A percentile compares a stretch with the other conserved stretches of the same genome.
Evolutionary conservation across 495 filamentous ascomycete species (phyloP).

Genomic region (Aspergillus olivimuriae): DNA sequence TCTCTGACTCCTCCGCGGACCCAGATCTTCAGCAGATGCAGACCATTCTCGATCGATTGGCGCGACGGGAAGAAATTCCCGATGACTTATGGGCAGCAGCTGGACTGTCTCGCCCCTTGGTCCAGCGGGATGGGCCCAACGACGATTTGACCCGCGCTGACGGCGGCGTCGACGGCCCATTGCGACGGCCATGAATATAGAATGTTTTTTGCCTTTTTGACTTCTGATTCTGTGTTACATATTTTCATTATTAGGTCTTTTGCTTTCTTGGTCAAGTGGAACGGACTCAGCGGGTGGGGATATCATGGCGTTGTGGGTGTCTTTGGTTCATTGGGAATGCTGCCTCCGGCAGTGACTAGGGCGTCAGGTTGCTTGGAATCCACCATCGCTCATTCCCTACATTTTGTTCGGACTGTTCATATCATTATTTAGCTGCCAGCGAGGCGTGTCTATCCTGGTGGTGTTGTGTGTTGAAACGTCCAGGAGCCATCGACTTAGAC

Average conservation of each 20-base stretch:
- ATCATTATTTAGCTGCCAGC: neutral
- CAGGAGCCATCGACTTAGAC: no score
- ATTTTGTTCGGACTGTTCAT: neutral
- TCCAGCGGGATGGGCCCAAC: constrained; percentile 22
- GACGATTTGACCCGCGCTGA: constrained; percentile 18
- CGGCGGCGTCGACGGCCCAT: constrained; percentile 17
- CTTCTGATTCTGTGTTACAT: constrained; percentile 12
- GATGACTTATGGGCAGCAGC: constrained; percentile 73
- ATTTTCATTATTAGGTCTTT: constrained; percentile 5
- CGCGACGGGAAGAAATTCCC: constrained; percentile 61
- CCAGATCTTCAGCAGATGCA: constrained; percentile 58
- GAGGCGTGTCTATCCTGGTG: no score
- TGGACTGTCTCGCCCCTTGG: constrained; percentile 54
- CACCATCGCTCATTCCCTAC: neutral
- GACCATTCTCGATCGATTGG: constrained; percentile 58
- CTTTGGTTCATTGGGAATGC: neutral
- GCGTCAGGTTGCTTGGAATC: neutral
- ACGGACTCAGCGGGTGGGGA: constrained; percentile 11
- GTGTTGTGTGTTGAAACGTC: no score
- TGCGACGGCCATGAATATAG: constrained; percentile 5
- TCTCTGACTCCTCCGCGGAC: constrained; percentile 25
- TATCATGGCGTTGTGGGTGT: constrained; percentile 7
- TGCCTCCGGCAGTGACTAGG: neutral
- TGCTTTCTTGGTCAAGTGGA: neutral
- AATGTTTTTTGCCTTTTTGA: no score